Percentiles rank a stretch among this genome's conserved stretches.
Conservation (phyloP, 768 basidiomycete genomes). For the Trametes maxima region DNA sequence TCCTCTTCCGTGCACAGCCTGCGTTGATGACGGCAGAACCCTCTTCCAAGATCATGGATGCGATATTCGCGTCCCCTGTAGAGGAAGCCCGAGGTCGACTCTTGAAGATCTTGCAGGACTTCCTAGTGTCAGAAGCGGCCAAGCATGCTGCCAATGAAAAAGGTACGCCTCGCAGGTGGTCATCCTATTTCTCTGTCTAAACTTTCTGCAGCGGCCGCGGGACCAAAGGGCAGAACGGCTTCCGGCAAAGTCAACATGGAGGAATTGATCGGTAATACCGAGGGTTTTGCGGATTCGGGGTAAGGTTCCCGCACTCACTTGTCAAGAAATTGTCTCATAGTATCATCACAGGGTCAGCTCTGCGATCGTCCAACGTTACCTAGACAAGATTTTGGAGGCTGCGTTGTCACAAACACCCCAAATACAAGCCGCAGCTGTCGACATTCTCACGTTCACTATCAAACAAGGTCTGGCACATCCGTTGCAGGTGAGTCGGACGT, state of each 20-base stretch:
- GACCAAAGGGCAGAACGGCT: slow-evolving; percentile 45
- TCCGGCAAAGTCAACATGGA: slow-evolving; percentile 78
- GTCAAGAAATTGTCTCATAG: background rate
- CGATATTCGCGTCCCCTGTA: slow-evolving; percentile 75
- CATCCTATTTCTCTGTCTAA: background rate
- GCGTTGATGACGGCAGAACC: slow-evolving; percentile 82
- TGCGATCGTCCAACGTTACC: slow-evolving; percentile 91
- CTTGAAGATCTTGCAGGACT: slow-evolving; percentile 89
- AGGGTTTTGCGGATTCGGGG: slow-evolving; percentile 97
- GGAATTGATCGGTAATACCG: slow-evolving; percentile 92
- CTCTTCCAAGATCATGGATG: slow-evolving; percentile 87
- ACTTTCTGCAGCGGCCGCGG: slow-evolving; percentile 2
- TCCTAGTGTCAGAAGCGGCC: slow-evolving; percentile 78
- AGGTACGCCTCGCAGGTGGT: slow-evolving; percentile 39
- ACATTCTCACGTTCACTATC: slow-evolving; percentile 90
- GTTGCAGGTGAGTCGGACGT: slow-evolving; percentile 61
- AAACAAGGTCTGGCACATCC: slow-evolving; percentile 97
- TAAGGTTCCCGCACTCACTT: slow-evolving; percentile 39
- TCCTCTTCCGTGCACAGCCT: slow-evolving; percentile 90
- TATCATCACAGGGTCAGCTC: slow-evolving; percentile 75
- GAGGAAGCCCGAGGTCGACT: slow-evolving; percentile 73
- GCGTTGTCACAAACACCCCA: slow-evolving; percentile 69
- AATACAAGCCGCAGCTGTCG: slow-evolving; percentile 83
- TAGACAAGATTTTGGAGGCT: slow-evolving; percentile 78
- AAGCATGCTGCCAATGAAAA: slow-evolving; percentile 78